Evolutionary conservation across 441 rosid species (phyloP), one percentile per base, ranked within the genome.

Genomic region (Geranium incanum): DNA sequence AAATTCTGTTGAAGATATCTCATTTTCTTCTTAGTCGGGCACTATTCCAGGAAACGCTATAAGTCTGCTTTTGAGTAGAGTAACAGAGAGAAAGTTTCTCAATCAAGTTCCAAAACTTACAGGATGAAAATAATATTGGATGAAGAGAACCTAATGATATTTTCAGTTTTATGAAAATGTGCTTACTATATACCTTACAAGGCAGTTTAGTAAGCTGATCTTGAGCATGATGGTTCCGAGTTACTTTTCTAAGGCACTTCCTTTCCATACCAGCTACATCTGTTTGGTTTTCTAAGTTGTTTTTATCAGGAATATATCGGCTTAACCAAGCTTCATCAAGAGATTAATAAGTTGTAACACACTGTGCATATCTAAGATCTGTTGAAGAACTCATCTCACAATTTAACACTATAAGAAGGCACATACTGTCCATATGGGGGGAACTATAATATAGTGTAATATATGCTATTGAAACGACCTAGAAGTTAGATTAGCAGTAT

Each of bases 291-390:
- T 57, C 63, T 18, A 52, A 6, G 63, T 57, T 57, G 63, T 57
- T 57, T 57, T 5, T 57, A 15, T 57, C 18, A 6, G 2, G 63
- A 19, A 57, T 57, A 16, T 57, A 57, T 57, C 8, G 6, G 63
- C 63, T 57, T 57, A 18, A 19, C 63, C 16, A 57, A 57, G 63
- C 16, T 18, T 7, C 23, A 57, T 23, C 63, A 15, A 57, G 6
- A 57, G 28, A n/a, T 55, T 55, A n/a, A 19, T 55, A n/a, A n/a
- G 62, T n/a, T 55, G 62, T 16, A 55, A 55, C 62, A n/a, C 62
- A 1, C 19, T 13, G 55, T 45, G 55, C 55, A 45, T 45, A 45
- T 45, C 55, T 45, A 45, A 45, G 55, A 45, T 45, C 55, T 0
- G 13, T 45, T 6, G 55, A 45, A 45, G 13, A 45, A n/a, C n/a